Evolutionary conservation across 2,329 filamentous ascomycete genomes (phyloP).

Genomic region (Teratosphaeria viscida): DNA sequence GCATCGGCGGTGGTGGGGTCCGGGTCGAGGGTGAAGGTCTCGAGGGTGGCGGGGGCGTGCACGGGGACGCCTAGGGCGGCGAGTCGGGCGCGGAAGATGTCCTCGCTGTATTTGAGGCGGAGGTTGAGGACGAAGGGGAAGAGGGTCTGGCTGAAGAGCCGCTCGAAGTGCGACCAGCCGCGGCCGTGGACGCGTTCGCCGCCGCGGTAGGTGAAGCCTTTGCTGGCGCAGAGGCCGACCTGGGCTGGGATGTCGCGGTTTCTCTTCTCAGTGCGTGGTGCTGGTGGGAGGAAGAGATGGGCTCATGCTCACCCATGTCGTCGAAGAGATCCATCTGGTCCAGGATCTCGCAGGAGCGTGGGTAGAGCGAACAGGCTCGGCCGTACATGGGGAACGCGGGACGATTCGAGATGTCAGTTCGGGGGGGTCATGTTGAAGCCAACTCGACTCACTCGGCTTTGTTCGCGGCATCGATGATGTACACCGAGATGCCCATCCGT

Average conservation of each 20-base stretch:
- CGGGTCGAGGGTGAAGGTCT: conserved; percentile 27
- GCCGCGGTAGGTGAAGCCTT: conserved; percentile 33
- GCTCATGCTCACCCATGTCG: conserved; percentile 2
- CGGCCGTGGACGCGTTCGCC: conserved; percentile 35
- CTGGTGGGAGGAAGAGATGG: background rate
- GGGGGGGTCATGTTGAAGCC: background rate
- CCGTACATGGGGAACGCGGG: conserved; percentile 39
- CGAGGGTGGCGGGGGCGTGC: conserved; percentile 28
- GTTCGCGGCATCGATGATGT: conserved; percentile 40
- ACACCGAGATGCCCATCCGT: conserved; percentile 31
- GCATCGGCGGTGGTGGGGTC: conserved; percentile 2
- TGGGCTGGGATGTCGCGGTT: background rate
- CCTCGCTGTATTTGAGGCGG: conserved; percentile 46
- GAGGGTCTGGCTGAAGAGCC: conserved; percentile 32
- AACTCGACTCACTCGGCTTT: conserved; percentile 28
- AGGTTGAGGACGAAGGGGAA: conserved; percentile 46
- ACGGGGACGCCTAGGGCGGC: conserved; percentile 27
- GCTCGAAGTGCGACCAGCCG: background rate
- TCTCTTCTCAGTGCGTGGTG: background rate
- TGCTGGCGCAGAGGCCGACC: background rate
- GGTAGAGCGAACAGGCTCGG: conserved; percentile 45
- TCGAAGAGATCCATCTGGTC: conserved; percentile 43
- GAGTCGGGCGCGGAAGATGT: conserved; percentile 37
- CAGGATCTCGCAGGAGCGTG: conserved; percentile 42
- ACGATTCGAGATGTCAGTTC: background rate